Evolutionary conservation across 495 filamentous ascomycete species (phyloP).

Genomic region (Hyaloscypha finlandica): DNA sequence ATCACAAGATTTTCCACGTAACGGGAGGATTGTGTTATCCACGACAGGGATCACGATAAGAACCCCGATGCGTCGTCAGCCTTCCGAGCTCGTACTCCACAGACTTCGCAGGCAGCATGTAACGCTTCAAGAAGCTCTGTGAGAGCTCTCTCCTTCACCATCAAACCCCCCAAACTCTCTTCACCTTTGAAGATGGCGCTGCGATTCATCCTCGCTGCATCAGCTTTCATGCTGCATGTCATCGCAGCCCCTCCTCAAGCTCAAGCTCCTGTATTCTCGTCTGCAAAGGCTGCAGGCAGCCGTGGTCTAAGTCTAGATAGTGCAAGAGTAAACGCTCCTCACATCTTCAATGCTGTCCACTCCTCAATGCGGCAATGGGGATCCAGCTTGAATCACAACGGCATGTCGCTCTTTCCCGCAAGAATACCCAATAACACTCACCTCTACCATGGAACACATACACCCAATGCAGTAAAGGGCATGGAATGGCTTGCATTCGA

Average conservation of each 20-base stretch:
- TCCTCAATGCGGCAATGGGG: constrained; percentile 71
- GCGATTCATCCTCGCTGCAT: too few relatives aligned
- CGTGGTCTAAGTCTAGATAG: constrained; percentile 32
- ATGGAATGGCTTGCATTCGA: constrained; percentile 73
- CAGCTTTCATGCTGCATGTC: too few relatives aligned
- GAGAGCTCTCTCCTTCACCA: too few relatives aligned
- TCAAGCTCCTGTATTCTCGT: not conserved
- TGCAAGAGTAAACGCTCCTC: constrained; percentile 50
- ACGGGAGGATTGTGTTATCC: too few relatives aligned
- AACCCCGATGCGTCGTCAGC: too few relatives aligned
- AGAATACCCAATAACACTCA: constrained; percentile 57
- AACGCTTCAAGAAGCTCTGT: too few relatives aligned
- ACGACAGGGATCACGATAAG: too few relatives aligned
- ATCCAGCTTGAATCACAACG: constrained; percentile 68
- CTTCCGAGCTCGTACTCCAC: too few relatives aligned
- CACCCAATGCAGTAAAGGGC: constrained; percentile 41
- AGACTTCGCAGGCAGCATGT: too few relatives aligned
- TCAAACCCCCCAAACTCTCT: too few relatives aligned
- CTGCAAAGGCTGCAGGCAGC: not conserved
- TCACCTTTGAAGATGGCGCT: too few relatives aligned
- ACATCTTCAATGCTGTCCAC: constrained; percentile 69
- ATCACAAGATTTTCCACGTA: too few relatives aligned
- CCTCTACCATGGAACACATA: constrained; percentile 62
- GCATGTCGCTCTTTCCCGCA: constrained; percentile 64
- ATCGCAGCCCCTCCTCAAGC: not conserved